These are phyloP conservation scores for Emiliania huxleyi DNA, from an alignment of 78 protist species.

Conservation along the genomic window DNA sequence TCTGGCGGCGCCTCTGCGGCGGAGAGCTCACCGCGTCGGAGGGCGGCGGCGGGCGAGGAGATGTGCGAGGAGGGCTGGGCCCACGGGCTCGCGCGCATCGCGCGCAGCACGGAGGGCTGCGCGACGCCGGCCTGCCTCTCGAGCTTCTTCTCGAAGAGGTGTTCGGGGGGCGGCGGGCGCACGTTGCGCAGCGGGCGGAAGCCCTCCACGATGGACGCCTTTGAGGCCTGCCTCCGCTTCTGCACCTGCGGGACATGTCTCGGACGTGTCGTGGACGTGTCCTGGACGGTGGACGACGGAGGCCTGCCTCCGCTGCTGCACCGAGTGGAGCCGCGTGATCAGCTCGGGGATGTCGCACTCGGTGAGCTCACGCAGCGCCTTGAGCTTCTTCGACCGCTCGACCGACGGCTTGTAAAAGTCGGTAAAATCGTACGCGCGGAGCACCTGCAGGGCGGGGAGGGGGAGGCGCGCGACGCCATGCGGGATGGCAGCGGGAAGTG, in stretches of 20 bases:
- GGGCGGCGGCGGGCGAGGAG: not conserved
- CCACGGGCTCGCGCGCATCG: not conserved
- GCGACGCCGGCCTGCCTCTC: not conserved
- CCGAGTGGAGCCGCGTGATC: not conserved
- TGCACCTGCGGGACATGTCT: no score
- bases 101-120: not conserved
- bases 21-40: no score
- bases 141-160: not conserved
- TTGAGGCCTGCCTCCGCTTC: not conserved
- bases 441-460: not conserved
- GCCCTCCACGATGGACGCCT: not conserved
- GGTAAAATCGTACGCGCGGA: not conserved
- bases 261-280: no score
- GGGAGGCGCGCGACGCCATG: not conserved
- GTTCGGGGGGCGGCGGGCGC: not conserved
- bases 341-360: not conserved
- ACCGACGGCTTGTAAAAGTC: not conserved
- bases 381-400: not conserved
- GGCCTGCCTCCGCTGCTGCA: not conserved
- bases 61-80: not conserved
- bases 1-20: no score
- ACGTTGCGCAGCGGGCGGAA: not conserved
- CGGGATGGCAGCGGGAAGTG: slow-evolving; percentile 60
- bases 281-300: no score
- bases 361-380: not conserved